Evolutionary conservation across 768 basidiomycete species (phyloP), one percentile per base, ranked within the genome.

Genomic region (Lentinula edodes): DNA sequence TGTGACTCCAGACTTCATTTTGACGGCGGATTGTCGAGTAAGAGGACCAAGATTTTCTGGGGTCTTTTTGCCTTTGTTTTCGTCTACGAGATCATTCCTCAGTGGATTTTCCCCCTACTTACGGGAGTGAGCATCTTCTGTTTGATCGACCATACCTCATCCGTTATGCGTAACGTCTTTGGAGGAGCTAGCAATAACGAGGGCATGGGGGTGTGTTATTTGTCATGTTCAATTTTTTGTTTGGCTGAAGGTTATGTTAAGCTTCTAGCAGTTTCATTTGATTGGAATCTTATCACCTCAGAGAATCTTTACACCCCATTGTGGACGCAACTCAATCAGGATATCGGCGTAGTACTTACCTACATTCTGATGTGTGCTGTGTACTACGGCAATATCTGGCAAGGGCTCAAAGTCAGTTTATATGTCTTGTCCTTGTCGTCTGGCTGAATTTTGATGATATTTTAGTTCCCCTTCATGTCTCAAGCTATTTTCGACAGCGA

Each of bases 41-140:
- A 76, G 66, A 72, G 73, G 64, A 73, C 76, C 42, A 72, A 59
- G 45, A 18, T 59, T 39, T 78, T 78, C 70, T 78, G 76, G 76
- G 68, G 64, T 20, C 70, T 75, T 45, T 78, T 78, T 56, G 41
- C 64, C 39, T 67, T 60, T 54, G 69, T 74, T 55, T 72, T 73
- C 61, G 62, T 63, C 64, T 75, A 70, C 69, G 72, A 74, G 64
- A 75, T 76, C 63, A 65, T 78, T 41, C 77, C 76, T 38, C 74
- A 77, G 66, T 77, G 73, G 71, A 69, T 69, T 66, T 77, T 70
- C 66, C 68, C 67, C n/a, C 43, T 67, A 9, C 61, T 71, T 15
- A 67, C 69, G 67, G 71, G 57, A n/a, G 51, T 68, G 52, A 69
- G 68, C 51, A 71, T 77, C 60, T 69, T 74, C 67, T 76, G 75